Evolutionary conservation across 1,284 basidiomycete genomes (phyloP).

Genomic region (Volvariella surrecta): DNA sequence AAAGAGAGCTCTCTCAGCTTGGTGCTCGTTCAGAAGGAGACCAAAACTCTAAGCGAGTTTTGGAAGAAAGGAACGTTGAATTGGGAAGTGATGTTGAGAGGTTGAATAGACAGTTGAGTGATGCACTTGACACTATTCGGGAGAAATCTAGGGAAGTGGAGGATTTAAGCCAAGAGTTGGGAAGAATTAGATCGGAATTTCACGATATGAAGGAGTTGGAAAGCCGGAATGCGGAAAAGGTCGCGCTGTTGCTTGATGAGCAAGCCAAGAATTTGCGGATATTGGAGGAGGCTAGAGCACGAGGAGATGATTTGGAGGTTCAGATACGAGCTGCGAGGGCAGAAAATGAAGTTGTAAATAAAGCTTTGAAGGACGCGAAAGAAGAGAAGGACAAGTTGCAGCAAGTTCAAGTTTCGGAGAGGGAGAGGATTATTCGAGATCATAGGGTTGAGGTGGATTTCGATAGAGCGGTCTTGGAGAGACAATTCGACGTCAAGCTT

Average conservation of each 20-base stretch:
- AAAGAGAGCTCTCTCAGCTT: conserved; percentile 56
- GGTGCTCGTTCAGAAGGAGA: conserved; percentile 60
- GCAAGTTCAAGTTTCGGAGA: conserved; percentile 67
- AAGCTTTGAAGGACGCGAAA: conserved; percentile 57
- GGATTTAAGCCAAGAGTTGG: conserved; percentile 60
- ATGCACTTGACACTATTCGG: conserved; percentile 62
- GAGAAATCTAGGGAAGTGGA: conserved; percentile 58
- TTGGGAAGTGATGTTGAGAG: conserved; percentile 50
- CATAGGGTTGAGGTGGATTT: conserved; percentile 88
- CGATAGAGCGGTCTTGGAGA: conserved; percentile 82
- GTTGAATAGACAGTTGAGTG: conserved; percentile 49
- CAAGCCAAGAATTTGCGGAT: conserved; percentile 60
- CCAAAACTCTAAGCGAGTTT: conserved; percentile 40
- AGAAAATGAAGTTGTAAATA: conserved; percentile 61
- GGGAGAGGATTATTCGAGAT: conserved; percentile 79
- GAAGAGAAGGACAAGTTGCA: conserved; percentile 72
- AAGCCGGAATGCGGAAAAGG: conserved; percentile 52
- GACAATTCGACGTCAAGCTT: conserved; percentile 71
- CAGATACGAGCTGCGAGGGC: conserved; percentile 60
- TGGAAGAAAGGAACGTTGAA: conserved; percentile 64
- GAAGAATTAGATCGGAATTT: conserved; percentile 51
- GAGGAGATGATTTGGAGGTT: conserved; percentile 64
- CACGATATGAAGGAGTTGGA: conserved; percentile 72
- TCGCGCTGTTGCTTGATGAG: conserved; percentile 62
- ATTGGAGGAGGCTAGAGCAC: conserved; percentile 65